phyloP scores from a whole-genome alignment of 2,329 filamentous ascomycete genomes.

The Pseudofabraea citricarpa region DNA sequence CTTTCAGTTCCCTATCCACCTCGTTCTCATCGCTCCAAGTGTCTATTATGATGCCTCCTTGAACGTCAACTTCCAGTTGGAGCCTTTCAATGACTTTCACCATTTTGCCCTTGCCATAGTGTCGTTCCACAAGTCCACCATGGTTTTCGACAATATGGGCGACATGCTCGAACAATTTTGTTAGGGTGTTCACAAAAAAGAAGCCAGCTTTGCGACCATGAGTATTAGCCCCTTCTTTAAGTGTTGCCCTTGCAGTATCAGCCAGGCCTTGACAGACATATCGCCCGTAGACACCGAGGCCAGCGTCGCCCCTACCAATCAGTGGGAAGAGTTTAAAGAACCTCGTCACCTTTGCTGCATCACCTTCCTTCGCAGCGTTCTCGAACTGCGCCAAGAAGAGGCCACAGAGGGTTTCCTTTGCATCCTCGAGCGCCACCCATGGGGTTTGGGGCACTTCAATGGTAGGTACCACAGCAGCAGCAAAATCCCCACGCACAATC shows the following conservation, averaged over 20 bases:
- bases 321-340: conserved; percentile 98
- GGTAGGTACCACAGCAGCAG: conserved; percentile 87
- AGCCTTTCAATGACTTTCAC: conserved; percentile 86
- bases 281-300: conserved; percentile 87
- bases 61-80: conserved; percentile 91
- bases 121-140: conserved; percentile 82
- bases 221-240: conserved; percentile 62
- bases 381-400: conserved; percentile 94
- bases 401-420: conserved; percentile 82
- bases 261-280: conserved; percentile 97
- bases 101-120: conserved; percentile 94
- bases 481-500: conserved; percentile 80
- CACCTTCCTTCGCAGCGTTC: conserved; percentile 77
- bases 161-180: conserved; percentile 94
- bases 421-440: conserved; percentile 77
- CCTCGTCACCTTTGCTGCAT: conserved; percentile 82
- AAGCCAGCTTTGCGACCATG: conserved; percentile 67
- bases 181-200: conserved; percentile 88
- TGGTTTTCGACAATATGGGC: conserved; percentile 94
- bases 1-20: conserved; percentile 81
- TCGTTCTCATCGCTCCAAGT: conserved; percentile 89
- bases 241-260: conserved; percentile 71
- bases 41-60: conserved; percentile 92
- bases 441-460: conserved; percentile 93
- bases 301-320: conserved; percentile 83